A percentile compares a stretch with the other conserved stretches of the same genome.
phyloP scores from a whole-genome alignment of 2,329 filamentous ascomycete genomes.

The Fusarium coicis region DNA sequence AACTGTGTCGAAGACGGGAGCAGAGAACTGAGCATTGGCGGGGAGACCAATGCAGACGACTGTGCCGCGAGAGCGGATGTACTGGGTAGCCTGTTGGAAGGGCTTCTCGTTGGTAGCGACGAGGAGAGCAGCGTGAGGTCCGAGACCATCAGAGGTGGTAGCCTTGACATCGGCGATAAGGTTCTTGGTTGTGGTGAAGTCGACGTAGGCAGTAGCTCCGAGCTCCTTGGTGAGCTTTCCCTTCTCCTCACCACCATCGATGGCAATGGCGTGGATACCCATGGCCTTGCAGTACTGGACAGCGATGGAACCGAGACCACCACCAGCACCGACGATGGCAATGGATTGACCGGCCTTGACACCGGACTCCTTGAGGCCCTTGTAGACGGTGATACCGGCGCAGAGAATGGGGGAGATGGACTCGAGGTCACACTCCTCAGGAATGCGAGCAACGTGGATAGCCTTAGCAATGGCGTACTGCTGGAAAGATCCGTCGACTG shows the following conservation, averaged over 20 bases:
- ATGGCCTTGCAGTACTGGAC: conserved; percentile 92
- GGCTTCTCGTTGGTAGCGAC: conserved; percentile 90
- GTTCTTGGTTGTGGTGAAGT: conserved; percentile 81
- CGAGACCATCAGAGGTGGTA: conserved; percentile 81
- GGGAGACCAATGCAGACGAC: conserved; percentile 93
- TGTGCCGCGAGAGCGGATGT: conserved; percentile 83
- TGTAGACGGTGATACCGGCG: conserved; percentile 89
- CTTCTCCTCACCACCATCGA: conserved; percentile 88
- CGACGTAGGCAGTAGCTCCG: conserved; percentile 79
- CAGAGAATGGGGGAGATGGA: conserved; percentile 83
- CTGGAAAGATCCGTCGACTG: conserved; percentile 92
- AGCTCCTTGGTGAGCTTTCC: conserved; percentile 73
- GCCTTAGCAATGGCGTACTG: conserved; percentile 91
- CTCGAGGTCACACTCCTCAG: conserved; percentile 80
- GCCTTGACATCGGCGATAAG: conserved; percentile 86
- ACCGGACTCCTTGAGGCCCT: conserved; percentile 87
- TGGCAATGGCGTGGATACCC: conserved; percentile 82
- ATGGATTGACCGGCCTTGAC: conserved; percentile 79
- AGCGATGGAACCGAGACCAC: conserved; percentile 81
- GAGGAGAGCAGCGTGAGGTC: conserved; percentile 87
- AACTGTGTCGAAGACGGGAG: conserved; percentile 90
- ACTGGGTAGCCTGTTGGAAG: conserved; percentile 92
- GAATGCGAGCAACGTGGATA: conserved; percentile 83
- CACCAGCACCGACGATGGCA: conserved; percentile 87
- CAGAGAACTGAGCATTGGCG: conserved; percentile 79